Conservation (phyloP, 352 stramenopile species). For the Phytophthora tentaculata region DNA sequence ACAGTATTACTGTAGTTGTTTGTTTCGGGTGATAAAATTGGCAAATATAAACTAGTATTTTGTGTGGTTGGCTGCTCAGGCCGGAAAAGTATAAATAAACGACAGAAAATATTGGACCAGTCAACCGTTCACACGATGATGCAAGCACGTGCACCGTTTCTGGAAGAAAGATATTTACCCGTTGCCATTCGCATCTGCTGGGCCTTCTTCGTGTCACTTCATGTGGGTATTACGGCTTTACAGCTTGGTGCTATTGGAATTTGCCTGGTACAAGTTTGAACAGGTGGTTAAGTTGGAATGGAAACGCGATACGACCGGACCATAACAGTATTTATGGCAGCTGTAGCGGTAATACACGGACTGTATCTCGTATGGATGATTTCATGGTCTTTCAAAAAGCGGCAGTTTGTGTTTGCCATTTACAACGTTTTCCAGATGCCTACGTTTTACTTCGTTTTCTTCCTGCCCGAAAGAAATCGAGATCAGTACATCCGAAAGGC, state of each 20-base stretch:
- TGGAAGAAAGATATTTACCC: slow-evolving; percentile 15
- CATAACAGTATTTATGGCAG: slow-evolving; percentile 14
- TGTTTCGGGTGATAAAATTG: neutral
- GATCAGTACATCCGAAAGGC: neutral
- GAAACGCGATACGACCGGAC: slow-evolving; percentile 8
- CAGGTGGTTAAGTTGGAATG: slow-evolving; percentile 22
- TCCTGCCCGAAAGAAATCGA: neutral
- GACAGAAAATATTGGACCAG: neutral
- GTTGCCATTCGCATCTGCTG: slow-evolving; percentile 16
- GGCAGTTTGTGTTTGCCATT: slow-evolving; percentile 8
- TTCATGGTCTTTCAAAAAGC: slow-evolving; percentile 15
- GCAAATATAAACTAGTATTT: neutral
- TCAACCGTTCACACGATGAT: neutral
- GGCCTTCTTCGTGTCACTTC: slow-evolving; percentile 18
- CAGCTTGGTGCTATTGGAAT: slow-evolving; percentile 29
- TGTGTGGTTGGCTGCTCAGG: no score
- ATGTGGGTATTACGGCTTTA: slow-evolving; percentile 23
- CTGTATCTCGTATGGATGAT: slow-evolving; percentile 22
- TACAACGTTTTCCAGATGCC: slow-evolving; percentile 7
- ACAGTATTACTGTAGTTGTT: neutral
- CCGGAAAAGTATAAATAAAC: slow-evolving; percentile 9
- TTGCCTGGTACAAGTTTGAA: slow-evolving; percentile 24
- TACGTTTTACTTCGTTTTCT: neutral
- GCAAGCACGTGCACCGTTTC: neutral
- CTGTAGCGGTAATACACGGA: slow-evolving; percentile 11